Evolutionary conservation across 768 basidiomycete genomes (phyloP).

Genomic region (Lanmaoa rubissima): DNA sequence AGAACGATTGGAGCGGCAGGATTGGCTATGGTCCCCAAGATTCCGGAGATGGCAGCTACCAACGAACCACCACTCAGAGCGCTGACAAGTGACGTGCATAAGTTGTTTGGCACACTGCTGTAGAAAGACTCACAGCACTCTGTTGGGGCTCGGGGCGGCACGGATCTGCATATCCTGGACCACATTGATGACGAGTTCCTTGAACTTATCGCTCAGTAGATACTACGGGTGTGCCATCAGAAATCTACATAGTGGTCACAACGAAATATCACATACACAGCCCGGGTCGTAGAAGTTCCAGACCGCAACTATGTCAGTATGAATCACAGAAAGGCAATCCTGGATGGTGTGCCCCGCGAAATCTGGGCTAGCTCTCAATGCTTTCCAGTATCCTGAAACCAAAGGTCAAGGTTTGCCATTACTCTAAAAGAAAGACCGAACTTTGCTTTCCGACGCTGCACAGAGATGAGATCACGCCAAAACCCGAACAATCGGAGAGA

Average conservation of each 20-base stretch:
- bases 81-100: neutral
- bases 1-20: neutral
- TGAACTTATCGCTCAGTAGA: neutral
- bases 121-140: neutral
- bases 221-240: neutral
- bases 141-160: neutral
- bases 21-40: neutral
- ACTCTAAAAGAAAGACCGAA: neutral
- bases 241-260: neutral
- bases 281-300: neutral
- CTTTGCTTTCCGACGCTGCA: neutral
- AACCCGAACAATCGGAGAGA: neutral
- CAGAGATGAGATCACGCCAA: neutral
- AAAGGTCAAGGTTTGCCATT: neutral
- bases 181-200: neutral
- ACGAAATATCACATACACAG: neutral
- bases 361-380: neutral
- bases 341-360: neutral
- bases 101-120: too few relatives aligned
- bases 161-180: neutral
- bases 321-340: neutral
- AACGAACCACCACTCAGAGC: neutral
- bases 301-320: neutral
- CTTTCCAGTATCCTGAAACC: neutral
- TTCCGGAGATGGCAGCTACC: neutral